Percentiles rank a stretch among this genome's conserved stretches.
Evolutionary conservation across 2,329 filamentous ascomycete species (phyloP).

Genomic region (Salinomyces thailandicus): DNA sequence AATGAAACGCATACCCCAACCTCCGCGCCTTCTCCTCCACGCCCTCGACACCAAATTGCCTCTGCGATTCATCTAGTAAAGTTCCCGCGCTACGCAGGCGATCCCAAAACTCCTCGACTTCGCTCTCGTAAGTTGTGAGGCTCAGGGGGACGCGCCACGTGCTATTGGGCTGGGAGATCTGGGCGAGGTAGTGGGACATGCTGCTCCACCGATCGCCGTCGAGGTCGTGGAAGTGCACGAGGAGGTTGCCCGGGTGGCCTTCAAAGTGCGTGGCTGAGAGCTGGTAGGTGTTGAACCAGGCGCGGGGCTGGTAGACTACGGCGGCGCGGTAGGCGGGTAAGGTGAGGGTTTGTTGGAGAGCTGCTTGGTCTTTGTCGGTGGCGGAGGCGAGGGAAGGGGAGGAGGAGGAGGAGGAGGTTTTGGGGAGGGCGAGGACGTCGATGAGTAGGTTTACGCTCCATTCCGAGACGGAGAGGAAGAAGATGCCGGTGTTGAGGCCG

Average conservation of each 20-base stretch:
- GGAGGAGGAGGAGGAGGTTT: constrained; percentile 5
- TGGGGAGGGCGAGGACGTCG: constrained; percentile 12
- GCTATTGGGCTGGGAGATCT: constrained; percentile 5
- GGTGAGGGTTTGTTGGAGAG: constrained; percentile 8
- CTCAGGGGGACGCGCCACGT: constrained; percentile 10
- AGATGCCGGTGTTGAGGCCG: constrained; percentile 22
- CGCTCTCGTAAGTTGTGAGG: constrained; percentile 13
- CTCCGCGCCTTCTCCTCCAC: neutral
- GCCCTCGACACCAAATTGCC: constrained; percentile 1
- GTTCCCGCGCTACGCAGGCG: constrained; percentile 7
- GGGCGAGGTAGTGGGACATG: constrained; percentile 13
- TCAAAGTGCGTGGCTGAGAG: constrained; percentile 24
- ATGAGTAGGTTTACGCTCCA: constrained; percentile 16
- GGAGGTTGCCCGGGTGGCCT: constrained; percentile 11
- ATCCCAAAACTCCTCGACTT: constrained; percentile 16
- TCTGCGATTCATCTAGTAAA: constrained; percentile 4
- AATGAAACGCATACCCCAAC: constrained; percentile 1
- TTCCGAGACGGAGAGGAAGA: constrained; percentile 22
- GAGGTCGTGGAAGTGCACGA: constrained; percentile 15
- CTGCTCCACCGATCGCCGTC: constrained; percentile 14
- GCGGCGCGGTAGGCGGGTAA: constrained; percentile 4
- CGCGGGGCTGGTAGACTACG: constrained; percentile 11
- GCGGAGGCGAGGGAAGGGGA: constrained; percentile 14
- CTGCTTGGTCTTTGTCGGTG: constrained; percentile 8
- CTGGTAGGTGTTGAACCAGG: constrained; percentile 19